These are phyloP conservation scores for Aspergillus pseudonomiae DNA, from an alignment of 2,329 filamentous ascomycete species.

Conservation along the genomic window DNA sequence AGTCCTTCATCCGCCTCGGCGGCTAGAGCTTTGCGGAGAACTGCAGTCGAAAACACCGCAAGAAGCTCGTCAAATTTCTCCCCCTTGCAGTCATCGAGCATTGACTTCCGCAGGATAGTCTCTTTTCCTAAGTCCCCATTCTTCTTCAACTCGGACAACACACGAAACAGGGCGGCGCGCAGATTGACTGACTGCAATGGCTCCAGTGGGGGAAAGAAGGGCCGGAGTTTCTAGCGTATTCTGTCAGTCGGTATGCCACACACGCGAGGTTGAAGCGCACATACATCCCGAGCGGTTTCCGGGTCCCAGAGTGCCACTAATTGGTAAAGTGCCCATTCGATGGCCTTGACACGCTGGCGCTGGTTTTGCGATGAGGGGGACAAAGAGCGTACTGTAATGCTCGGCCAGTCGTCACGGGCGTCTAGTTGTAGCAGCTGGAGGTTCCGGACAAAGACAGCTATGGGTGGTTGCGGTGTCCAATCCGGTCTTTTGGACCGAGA, in stretches of 20 bases:
- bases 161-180: slow-evolving; percentile 78
- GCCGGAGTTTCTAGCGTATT: slow-evolving; percentile 71
- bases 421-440: slow-evolving; percentile 82
- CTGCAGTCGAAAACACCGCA: slow-evolving; percentile 78
- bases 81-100: slow-evolving; percentile 95
- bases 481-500: slow-evolving; percentile 35
- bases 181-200: slow-evolving; percentile 90
- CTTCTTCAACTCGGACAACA: slow-evolving; percentile 84
- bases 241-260: slow-evolving; percentile 7
- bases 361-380: slow-evolving; percentile 71
- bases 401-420: slow-evolving; percentile 75
- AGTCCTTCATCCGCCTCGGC: slow-evolving; percentile 42
- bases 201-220: slow-evolving; percentile 88
- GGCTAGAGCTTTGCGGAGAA: slow-evolving; percentile 70
- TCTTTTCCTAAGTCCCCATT: slow-evolving; percentile 80
- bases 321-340: slow-evolving; percentile 90
- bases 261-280: neutral
- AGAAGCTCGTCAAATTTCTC: slow-evolving; percentile 87
- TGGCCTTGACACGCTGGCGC: slow-evolving; percentile 77
- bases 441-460: slow-evolving; percentile 77
- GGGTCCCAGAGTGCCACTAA: slow-evolving; percentile 84
- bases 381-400: slow-evolving; percentile 71
- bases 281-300: slow-evolving; percentile 72
- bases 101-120: slow-evolving; percentile 82
- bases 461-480: slow-evolving; percentile 53